Evolutionary conservation across 805 yeast species (phyloP), one percentile per base, ranked within the genome.

Genomic region (Torulaspora maleeae): DNA sequence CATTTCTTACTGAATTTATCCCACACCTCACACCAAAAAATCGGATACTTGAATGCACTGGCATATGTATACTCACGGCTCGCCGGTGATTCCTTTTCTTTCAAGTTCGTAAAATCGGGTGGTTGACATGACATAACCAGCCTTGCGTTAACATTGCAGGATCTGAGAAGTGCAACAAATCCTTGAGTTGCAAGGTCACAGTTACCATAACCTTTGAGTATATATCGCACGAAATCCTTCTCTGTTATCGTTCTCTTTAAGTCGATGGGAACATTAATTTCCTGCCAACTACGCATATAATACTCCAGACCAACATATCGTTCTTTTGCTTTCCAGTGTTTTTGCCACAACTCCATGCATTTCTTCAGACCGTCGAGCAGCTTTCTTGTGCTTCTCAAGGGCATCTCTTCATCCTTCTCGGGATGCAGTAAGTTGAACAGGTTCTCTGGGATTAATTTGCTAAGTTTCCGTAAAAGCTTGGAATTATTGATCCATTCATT

Each of bases 21-120:
- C 95, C 95, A 91, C 0, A 86, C 96, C 61, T 93, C 99, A 17
- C 81, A 81, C 99, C 99, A 93, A 59, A 83, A 89, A 0, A 89
- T 74, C 0, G 97, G 97, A 56, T 71, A 83, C 7, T 59, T 57
- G 38, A 63, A 49, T 25, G 45, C 39, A 24, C 49, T 53, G 13
- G 44, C 48, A 30, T 49, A 46, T 1, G 48, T 15, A 43, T 64
- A 62, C 19, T 49, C 32, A 6, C 36, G 55, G 43, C 39, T 54
- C 59, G 37, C 22, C 15, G 41, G 20, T 9, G 38, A 33, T 13
- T 34, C 29, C 11, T 19, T 22, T 10, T 45, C 42, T 41, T 52
- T 63, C 34, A 57, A 32, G 53, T 61, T 67, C 0, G 89, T 82
- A 52, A 81, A 86, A 60, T 93, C 96, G 0, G 96, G 90, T 0